Evolutionary conservation across 768 basidiomycete species (phyloP).

Genomic region (Strobilomyces dryophilus): DNA sequence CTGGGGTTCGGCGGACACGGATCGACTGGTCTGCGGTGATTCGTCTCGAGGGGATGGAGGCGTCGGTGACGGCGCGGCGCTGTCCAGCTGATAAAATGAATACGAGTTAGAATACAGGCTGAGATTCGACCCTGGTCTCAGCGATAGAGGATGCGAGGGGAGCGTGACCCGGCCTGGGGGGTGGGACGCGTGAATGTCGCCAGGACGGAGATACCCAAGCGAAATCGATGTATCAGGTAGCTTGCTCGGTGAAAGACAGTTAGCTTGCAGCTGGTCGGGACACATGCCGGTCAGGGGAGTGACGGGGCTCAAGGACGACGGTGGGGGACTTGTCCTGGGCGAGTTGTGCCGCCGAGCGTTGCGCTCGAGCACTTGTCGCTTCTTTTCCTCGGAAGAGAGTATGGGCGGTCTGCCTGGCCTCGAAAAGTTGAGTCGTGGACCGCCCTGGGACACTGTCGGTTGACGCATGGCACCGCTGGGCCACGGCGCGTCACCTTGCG

Average conservation of each 20-base stretch:
- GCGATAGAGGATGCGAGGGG: slow-evolving; percentile 33
- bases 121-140: slow-evolving; percentile 35
- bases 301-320: slow-evolving; percentile 9
- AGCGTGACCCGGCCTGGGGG: slow-evolving; percentile 14
- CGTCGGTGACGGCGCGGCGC: slow-evolving; percentile 42
- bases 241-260: background rate
- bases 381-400: slow-evolving; percentile 35
- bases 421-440: slow-evolving; percentile 53
- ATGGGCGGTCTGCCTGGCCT: slow-evolving; percentile 51
- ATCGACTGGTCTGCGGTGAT: slow-evolving; percentile 15
- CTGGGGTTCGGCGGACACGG: slow-evolving; percentile 18
- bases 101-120: slow-evolving; percentile 55
- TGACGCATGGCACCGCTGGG: slow-evolving; percentile 31
- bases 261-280: background rate
- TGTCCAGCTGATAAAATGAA: slow-evolving; percentile 62
- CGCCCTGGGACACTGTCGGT: slow-evolving; percentile 35
- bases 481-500: slow-evolving; percentile 25
- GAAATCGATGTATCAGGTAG: background rate
- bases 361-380: slow-evolving; percentile 51
- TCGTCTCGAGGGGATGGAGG: slow-evolving; percentile 14
- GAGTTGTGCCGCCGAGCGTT: slow-evolving; percentile 43
- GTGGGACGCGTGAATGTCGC: slow-evolving; percentile 3
- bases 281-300: slow-evolving; percentile 22
- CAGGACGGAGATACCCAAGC: slow-evolving; percentile 19
- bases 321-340: slow-evolving; percentile 20